Evolutionary conservation across 2,329 filamentous ascomycete genomes (phyloP).

Genomic region (Cryphonectria nitschkei): DNA sequence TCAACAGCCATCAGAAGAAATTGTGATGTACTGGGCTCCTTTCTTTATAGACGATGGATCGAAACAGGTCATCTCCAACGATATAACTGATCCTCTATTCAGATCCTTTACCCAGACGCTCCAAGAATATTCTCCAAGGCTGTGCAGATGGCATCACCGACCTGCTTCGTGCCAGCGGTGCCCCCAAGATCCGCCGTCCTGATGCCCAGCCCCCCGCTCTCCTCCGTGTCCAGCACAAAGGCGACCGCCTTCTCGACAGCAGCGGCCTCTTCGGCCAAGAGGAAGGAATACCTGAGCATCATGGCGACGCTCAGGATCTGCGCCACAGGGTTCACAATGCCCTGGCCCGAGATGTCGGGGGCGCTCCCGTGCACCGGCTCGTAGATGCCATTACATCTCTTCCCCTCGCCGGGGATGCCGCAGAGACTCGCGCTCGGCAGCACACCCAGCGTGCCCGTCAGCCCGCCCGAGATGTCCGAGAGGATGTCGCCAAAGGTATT

Average conservation of each 20-base stretch:
- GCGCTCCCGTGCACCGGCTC: slow-evolving; percentile 46
- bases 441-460: slow-evolving; percentile 21
- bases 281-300: slow-evolving; percentile 75
- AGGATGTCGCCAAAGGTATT: slow-evolving; percentile 40
- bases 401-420: slow-evolving; percentile 14
- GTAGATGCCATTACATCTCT: slow-evolving; percentile 18
- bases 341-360: slow-evolving; percentile 74
- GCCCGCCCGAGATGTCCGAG: slow-evolving; percentile 18
- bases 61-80: too few species aligned
- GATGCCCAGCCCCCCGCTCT: slow-evolving; percentile 48
- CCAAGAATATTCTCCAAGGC: slow-evolving; percentile 4
- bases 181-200: slow-evolving; percentile 39
- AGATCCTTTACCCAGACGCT: background rate
- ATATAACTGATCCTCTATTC: too few species aligned
- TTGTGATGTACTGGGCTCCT: too few species aligned
- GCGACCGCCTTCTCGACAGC: slow-evolving; percentile 68
- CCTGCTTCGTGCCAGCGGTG: slow-evolving; percentile 29
- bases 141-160: slow-evolving; percentile 30
- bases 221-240: slow-evolving; percentile 61
- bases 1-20: too few species aligned
- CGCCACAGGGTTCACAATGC: slow-evolving; percentile 73
- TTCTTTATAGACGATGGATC: too few species aligned
- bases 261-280: slow-evolving; percentile 61
- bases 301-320: slow-evolving; percentile 73
- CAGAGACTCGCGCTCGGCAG: slow-evolving; percentile 24